These are phyloP conservation scores for Glycine latifolia DNA, from an alignment of 306 rosid species.

Conservation along the genomic window DNA sequence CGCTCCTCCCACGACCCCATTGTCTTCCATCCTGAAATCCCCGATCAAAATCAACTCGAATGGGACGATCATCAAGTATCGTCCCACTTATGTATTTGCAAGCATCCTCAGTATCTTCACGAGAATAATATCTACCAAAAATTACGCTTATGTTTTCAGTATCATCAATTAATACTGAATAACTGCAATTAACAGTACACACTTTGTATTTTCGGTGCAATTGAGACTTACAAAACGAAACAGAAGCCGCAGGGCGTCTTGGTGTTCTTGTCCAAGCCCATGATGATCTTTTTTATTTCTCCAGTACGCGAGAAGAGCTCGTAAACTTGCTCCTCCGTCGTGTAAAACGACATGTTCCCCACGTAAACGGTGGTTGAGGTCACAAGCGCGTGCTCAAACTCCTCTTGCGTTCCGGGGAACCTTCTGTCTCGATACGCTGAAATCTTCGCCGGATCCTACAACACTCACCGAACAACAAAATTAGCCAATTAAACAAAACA, in stretches of 20 bases:
- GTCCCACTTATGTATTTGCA: slow-evolving; percentile 95
- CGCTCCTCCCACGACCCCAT: slow-evolving; percentile 99
- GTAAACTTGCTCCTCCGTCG: slow-evolving; percentile 95
- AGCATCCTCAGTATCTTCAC: slow-evolving; percentile 95
- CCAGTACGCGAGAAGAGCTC: slow-evolving; percentile 95
- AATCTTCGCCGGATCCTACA: slow-evolving; percentile 78
- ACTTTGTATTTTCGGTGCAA: slow-evolving; percentile 31
- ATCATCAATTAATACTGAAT: slow-evolving; percentile 9
- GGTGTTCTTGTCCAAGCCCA: slow-evolving; percentile 98
- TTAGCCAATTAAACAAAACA: not conserved
- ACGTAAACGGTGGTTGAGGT: slow-evolving; percentile 74
- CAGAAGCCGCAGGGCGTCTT: slow-evolving; percentile 98
- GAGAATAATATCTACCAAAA: slow-evolving; percentile 81
- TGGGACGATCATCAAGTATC: slow-evolving; percentile 97
- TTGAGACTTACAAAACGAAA: slow-evolving; percentile 73
- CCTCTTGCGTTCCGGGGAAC: slow-evolving; percentile 86
- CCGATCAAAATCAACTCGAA: slow-evolving; percentile 99
- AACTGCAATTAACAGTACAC: not conserved
- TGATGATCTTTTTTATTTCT: slow-evolving; percentile 90
- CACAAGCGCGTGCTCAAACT: slow-evolving; percentile 78
- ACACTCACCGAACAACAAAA: not conserved
- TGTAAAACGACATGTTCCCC: slow-evolving; percentile 95
- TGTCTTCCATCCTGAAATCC: slow-evolving; percentile 98
- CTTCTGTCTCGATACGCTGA: slow-evolving; percentile 90
- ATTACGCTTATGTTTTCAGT: not conserved